phyloP scores from a whole-genome alignment of 1,139 yeast species.

The Diutina ranongensis region DNA sequence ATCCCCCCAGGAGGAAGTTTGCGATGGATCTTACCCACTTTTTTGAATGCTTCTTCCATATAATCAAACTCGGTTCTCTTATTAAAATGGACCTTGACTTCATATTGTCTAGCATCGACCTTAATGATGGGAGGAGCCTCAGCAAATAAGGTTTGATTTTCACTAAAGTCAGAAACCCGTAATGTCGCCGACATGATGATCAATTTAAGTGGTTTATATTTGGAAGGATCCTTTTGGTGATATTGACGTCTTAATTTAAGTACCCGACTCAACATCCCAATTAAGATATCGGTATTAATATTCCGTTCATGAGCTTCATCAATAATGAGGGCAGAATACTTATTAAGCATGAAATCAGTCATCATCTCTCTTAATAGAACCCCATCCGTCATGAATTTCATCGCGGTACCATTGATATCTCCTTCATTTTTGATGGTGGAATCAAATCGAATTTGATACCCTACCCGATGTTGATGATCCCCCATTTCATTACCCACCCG shows the following conservation, averaged over 20 bases:
- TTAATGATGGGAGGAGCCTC: slow-evolving; percentile 79
- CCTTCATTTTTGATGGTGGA: slow-evolving; percentile 51
- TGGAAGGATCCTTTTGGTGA: not conserved
- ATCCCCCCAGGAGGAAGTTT: slow-evolving; percentile 91
- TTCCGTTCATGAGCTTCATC: slow-evolving; percentile 99
- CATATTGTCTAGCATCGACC: slow-evolving; percentile 92
- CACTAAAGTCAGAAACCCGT: slow-evolving; percentile 86
- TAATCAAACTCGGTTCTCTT: slow-evolving; percentile 69
- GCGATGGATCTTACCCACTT: slow-evolving; percentile 78
- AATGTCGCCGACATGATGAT: slow-evolving; percentile 93
- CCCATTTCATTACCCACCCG: slow-evolving; percentile 84
- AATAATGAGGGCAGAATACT: slow-evolving; percentile 77
- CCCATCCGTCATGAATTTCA: slow-evolving; percentile 99
- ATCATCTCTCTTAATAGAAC: slow-evolving; percentile 87
- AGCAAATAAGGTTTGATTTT: slow-evolving; percentile 60
- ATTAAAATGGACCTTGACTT: slow-evolving; percentile 88
- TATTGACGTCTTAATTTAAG: slow-evolving; percentile 52
- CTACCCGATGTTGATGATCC: slow-evolving; percentile 64
- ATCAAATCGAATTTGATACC: slow-evolving; percentile 88
- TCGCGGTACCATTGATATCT: slow-evolving; percentile 43
- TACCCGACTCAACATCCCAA: slow-evolving; percentile 91
- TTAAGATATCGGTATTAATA: slow-evolving; percentile 87
- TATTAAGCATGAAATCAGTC: slow-evolving; percentile 66
- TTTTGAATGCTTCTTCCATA: slow-evolving; percentile 76
- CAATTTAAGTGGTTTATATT: slow-evolving; percentile 48